Percentiles rank a stretch among this genome's conserved stretches.
These are phyloP conservation scores for Guadua angustifolia DNA, from an alignment of 176 grass and related monocot genomes.

Conservation along the genomic window DNA sequence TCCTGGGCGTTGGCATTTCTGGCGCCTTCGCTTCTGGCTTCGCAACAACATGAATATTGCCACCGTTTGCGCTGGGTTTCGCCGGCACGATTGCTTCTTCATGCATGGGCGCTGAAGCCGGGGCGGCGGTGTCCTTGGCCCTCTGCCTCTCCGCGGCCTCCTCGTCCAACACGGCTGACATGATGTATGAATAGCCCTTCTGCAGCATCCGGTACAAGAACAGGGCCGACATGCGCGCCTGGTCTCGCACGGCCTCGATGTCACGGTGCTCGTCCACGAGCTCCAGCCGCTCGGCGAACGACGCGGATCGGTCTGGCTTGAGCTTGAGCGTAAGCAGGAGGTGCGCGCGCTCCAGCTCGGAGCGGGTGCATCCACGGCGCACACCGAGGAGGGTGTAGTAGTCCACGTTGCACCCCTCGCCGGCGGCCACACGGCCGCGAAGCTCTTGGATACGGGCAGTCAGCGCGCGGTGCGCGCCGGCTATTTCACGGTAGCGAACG, in stretches of 20 bases:
- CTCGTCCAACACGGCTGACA: conserved; percentile 53
- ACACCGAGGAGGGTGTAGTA: conserved; percentile 78
- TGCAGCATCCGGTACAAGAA: conserved; percentile 92
- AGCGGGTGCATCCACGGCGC: conserved; percentile 58
- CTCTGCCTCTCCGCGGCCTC: conserved; percentile 59
- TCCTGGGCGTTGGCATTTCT: background rate
- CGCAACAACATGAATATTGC: background rate
- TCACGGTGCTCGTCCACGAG: conserved; percentile 88
- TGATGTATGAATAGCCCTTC: conserved; percentile 77
- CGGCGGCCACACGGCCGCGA: conserved; percentile 56
- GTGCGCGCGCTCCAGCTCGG: conserved; percentile 79
- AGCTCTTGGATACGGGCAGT: conserved; percentile 63
- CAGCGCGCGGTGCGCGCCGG: conserved; percentile 61
- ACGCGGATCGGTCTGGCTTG: conserved; percentile 70
- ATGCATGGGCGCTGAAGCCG: background rate
- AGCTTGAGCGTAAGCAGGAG: conserved; percentile 82
- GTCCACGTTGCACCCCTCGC: conserved; percentile 64
- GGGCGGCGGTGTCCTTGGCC: conserved; percentile 44
- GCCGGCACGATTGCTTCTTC: background rate
- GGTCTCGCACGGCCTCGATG: conserved; percentile 74
- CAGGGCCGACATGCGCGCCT: conserved; percentile 91
- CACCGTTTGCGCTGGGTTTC: background rate
- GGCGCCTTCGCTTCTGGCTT: background rate
- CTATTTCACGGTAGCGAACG: conserved; percentile 69
- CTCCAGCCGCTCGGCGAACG: conserved; percentile 81